Conservation (phyloP, 1,284 basidiomycete genomes). For the Tilletia setariae region DNA sequence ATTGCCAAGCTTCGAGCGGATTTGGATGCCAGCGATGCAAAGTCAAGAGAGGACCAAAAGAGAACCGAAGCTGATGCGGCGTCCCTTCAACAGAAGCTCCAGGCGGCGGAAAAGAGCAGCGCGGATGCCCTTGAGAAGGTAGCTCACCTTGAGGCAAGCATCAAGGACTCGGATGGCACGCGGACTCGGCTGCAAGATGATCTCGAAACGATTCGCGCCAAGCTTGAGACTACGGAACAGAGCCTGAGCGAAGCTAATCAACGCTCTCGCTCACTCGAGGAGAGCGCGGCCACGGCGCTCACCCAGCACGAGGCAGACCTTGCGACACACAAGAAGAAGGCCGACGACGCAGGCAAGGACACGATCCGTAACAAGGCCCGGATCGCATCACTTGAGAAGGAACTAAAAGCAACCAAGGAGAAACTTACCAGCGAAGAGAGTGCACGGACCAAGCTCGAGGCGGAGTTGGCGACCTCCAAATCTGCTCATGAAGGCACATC, state of each 20-base stretch:
- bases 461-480: background rate
- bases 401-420: constrained; percentile 14
- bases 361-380: background rate
- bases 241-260: background rate
- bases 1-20: too few relatives aligned
- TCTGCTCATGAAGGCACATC: constrained; percentile 18
- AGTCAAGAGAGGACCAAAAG: too few relatives aligned
- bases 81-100: too few relatives aligned
- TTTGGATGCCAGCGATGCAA: too few relatives aligned
- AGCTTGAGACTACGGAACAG: background rate
- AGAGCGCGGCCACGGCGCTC: too few relatives aligned
- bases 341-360: constrained; percentile 6
- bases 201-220: background rate
- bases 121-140: too few relatives aligned
- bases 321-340: background rate
- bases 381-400: background rate
- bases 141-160: too few relatives aligned
- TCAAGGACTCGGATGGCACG: too few relatives aligned
- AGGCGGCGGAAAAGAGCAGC: too few relatives aligned
- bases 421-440: background rate
- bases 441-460: constrained; percentile 18
- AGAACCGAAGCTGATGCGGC: too few relatives aligned
- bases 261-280: too few relatives aligned
- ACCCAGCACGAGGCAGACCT: background rate
- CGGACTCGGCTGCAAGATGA: background rate